These are phyloP conservation scores for Castanea mollissima DNA, from an alignment of 306 rosid species.

Conservation along the genomic window DNA sequence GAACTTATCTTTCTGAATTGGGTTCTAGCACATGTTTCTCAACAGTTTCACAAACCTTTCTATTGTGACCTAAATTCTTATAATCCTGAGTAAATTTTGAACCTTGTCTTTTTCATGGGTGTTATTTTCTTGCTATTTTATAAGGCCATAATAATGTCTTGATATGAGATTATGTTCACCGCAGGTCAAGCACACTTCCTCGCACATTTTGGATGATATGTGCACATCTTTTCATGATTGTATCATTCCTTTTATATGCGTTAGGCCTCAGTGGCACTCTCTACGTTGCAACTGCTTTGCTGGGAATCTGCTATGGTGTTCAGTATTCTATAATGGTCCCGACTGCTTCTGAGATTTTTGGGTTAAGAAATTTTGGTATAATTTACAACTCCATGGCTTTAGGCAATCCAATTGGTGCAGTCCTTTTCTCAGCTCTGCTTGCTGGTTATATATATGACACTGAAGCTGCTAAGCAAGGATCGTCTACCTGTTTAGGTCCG, in stretches of 20 bases:
- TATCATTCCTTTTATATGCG: constrained; percentile 57
- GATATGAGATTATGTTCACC: constrained; percentile 20
- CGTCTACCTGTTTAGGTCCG: constrained; percentile 60
- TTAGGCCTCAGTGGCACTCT: constrained; percentile 51
- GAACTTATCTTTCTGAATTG: not conserved
- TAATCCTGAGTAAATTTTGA: not conserved
- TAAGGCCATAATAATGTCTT: constrained; percentile 1
- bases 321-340: constrained; percentile 58
- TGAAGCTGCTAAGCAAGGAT: constrained; percentile 83
- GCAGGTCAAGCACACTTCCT: constrained; percentile 59
- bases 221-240: constrained; percentile 56
- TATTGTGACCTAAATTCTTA: constrained; percentile 12
- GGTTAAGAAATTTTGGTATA: constrained; percentile 63
- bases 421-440: constrained; percentile 65
- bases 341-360: constrained; percentile 62
- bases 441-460: constrained; percentile 61
- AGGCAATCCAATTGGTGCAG: constrained; percentile 75
- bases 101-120: not conserved
- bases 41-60: not conserved
- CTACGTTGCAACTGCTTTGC: constrained; percentile 67
- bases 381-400: constrained; percentile 54
- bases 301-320: constrained; percentile 66
- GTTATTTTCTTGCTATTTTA: constrained; percentile 8
- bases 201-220: constrained; percentile 73
- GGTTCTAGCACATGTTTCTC: not conserved